phyloP scores from a whole-genome alignment of 768 basidiomycete species.

The Royoungia palumana region DNA sequence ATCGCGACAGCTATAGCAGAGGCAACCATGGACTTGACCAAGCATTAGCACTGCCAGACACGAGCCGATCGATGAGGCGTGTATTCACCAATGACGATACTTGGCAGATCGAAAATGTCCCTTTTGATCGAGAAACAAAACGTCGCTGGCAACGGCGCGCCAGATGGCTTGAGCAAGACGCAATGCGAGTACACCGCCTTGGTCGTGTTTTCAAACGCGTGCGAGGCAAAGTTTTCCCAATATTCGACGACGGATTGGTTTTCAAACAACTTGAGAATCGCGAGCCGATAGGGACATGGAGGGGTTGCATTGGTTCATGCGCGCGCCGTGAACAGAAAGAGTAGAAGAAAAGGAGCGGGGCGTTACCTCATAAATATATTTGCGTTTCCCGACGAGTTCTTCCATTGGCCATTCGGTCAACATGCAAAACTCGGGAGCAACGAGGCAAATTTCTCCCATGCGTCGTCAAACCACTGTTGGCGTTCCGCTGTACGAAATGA shows the following conservation, averaged over 20 bases:
- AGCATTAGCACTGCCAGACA: too few relatives aligned
- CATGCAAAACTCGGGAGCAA: conserved; percentile 94
- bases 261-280: conserved; percentile 70
- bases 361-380: conserved; percentile 43
- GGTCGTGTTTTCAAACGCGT: conserved; percentile 97
- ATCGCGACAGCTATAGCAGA: conserved; percentile 47
- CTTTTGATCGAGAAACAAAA: conserved; percentile 96
- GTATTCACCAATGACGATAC: conserved; percentile 83
- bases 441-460: conserved; percentile 96
- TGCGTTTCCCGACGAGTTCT: conserved; percentile 62
- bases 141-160: conserved; percentile 83
- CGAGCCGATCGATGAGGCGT: too few relatives aligned
- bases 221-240: conserved; percentile 94
- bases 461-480: conserved; percentile 97
- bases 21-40: conserved; percentile 82
- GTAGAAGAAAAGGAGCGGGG: conserved; percentile 9
- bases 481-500: conserved; percentile 95
- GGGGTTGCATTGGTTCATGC: conserved; percentile 5
- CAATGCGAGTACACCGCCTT: conserved; percentile 94
- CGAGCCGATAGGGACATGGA: background rate
- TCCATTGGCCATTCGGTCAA: conserved; percentile 88
- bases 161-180: conserved; percentile 80
- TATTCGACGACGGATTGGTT: conserved; percentile 94
- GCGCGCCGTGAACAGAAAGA: conserved; percentile 18
- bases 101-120: conserved; percentile 88